Evolutionary conservation across 768 basidiomycete species (phyloP).

Genomic region (Astraeus odoratus): DNA sequence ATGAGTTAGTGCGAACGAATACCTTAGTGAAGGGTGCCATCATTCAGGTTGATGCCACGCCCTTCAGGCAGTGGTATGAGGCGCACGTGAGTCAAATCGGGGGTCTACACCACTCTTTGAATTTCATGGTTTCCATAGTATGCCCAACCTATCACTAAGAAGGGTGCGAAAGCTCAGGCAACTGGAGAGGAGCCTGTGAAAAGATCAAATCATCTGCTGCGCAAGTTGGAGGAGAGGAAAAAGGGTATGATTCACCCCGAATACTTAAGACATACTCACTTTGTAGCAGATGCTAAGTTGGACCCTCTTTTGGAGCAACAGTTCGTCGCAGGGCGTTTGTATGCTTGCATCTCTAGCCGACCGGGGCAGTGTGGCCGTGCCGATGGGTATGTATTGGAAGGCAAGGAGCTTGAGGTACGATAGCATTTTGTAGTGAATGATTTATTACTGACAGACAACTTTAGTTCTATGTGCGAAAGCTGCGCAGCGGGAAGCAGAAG

Average conservation of each 20-base stretch:
- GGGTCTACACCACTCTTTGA: not conserved
- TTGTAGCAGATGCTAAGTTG: conserved; percentile 70
- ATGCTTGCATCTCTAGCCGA: conserved; percentile 88
- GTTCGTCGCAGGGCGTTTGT: conserved; percentile 92
- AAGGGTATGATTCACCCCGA: conserved; percentile 52
- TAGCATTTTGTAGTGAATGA: not conserved
- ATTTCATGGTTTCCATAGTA: conserved; percentile 47
- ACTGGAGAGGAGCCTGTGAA: conserved; percentile 58
- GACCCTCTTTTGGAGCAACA: conserved; percentile 85
- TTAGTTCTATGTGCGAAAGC: conserved; percentile 91
- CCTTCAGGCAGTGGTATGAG: conserved; percentile 99
- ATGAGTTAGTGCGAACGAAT: conserved; percentile 99
- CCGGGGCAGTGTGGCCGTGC: conserved; percentile 96
- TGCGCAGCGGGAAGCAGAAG: conserved; percentile 93
- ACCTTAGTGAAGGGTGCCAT: conserved; percentile 96
- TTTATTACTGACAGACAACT: conserved; percentile 17
- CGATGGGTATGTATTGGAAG: conserved; percentile 97
- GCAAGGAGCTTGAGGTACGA: conserved; percentile 92
- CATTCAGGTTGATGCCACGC: conserved; percentile 96
- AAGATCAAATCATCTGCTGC: conserved; percentile 86
- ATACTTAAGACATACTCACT: conserved; percentile 13
- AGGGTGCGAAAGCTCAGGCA: conserved; percentile 56
- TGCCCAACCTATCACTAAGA: conserved; percentile 91
- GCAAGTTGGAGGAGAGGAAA: conserved; percentile 82
- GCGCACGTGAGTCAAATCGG: conserved; percentile 79